Evolutionary conservation across 2,329 filamentous ascomycete species (phyloP).

Genomic region (Alternaria solani): DNA sequence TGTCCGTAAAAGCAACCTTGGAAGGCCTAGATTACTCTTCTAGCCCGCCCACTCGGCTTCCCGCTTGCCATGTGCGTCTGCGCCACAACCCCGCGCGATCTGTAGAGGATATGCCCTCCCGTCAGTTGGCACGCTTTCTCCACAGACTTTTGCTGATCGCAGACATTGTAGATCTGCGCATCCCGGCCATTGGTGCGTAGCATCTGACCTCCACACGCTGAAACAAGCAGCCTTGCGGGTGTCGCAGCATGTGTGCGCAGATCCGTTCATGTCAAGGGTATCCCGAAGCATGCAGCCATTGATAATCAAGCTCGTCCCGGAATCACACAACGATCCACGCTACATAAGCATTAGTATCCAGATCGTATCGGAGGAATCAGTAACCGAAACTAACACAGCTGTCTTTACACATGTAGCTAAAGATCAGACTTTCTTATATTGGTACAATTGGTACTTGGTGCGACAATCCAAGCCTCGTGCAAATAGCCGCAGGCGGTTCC

Average conservation of each 20-base stretch:
- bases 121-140: slow-evolving; percentile 11
- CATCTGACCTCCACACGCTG: background rate
- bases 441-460: background rate
- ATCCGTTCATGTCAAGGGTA: background rate
- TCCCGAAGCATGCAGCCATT: background rate
- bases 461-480: background rate
- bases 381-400: background rate
- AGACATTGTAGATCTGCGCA: slow-evolving; percentile 8
- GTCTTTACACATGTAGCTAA: background rate
- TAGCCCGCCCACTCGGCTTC: slow-evolving; percentile 9
- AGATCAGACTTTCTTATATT: background rate
- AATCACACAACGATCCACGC: background rate
- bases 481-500: background rate
- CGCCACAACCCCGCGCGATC: background rate
- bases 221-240: background rate
- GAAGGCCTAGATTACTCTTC: slow-evolving; percentile 7
- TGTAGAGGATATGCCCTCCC: background rate
- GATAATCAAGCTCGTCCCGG: background rate
- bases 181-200: background rate
- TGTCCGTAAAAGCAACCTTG: background rate
- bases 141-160: slow-evolving; percentile 1
- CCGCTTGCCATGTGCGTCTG: slow-evolving; percentile 2
- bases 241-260: background rate
- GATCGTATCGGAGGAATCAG: background rate
- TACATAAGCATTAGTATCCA: background rate